Evolutionary conservation across 495 filamentous ascomycete species (phyloP), one percentile per base, ranked within the genome.

Genomic region (Friedmanniomyces endolithicus): DNA sequence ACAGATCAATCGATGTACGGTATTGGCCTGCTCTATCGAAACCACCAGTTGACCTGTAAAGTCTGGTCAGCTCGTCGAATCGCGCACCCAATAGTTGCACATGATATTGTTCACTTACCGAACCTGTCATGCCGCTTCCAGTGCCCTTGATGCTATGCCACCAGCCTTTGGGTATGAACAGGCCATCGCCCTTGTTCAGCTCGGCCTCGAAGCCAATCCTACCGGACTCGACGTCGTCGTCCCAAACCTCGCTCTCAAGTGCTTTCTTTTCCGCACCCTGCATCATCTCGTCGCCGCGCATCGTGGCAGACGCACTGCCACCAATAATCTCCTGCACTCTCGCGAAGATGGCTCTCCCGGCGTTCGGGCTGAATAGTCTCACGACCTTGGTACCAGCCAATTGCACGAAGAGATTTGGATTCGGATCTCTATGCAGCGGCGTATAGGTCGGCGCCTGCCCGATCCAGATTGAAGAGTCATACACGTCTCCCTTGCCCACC

Each of bases 271-370:
- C 84, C 6, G 63, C 63, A 0, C 87, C 88, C 29, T 78, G 73
- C 90, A 96, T 95, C 92, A 96, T 96, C 64, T 95, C 89, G n/a
- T 82, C 76, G 0, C 86, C 87, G 49, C 87, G 74, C 52, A 95
- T 77, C 19, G 71, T 70, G 20, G 80, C 73, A 59, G 75, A 77
- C 0, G 71, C 71, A 25, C 63, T 62, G 22, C 65, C 62, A 1
- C 77, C 74, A 14, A 85, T 55, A 40, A 65, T 53, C 37, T 65
- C 61, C 57, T 79, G 75, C 11, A 86, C 78, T 9, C 63, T 49
- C 39, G 68, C 65, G 59, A 90, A 90, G 16, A 94, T 62, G 4
- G 58, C 57, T 25, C 70, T 64, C 2, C 92, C 90, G 11, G 70
- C 65, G 1, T 63, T 57, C 0, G 89, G 88, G 12, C 72, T 63